Percentiles rank a stretch among this genome's conserved stretches.
These are phyloP conservation scores for Cystobasidium pallidum DNA, from an alignment of 1,284 basidiomycete species.

Conservation along the genomic window DNA sequence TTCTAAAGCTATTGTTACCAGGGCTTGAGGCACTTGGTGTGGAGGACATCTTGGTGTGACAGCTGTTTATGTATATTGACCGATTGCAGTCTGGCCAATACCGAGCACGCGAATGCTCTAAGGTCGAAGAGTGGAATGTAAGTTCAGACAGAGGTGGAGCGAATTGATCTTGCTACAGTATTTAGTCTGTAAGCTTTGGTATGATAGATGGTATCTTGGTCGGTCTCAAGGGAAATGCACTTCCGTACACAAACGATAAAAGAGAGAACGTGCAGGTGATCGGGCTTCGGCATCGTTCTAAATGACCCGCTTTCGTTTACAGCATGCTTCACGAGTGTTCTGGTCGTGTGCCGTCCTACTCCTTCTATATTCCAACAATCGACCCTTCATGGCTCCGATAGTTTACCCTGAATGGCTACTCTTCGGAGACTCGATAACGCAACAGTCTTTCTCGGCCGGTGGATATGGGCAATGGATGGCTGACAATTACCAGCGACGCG, in stretches of 20 bases:
- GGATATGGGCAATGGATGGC: slow-evolving; percentile 40
- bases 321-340: not conserved
- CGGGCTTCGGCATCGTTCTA: not conserved
- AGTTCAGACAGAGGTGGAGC: not conserved
- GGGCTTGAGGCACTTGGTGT: not conserved
- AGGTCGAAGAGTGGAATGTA: not conserved
- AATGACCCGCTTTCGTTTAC: not conserved
- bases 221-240: not conserved
- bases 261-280: not conserved
- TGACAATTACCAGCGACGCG: slow-evolving; percentile 32
- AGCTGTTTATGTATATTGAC: not conserved
- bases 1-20: not conserved
- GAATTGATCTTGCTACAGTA: not conserved
- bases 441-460: slow-evolving; percentile 41
- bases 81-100: not conserved
- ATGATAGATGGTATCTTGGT: too few relatives aligned
- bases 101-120: not conserved
- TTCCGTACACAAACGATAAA: not conserved
- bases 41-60: not conserved
- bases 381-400: slow-evolving; percentile 1
- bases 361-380: not conserved
- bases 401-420: slow-evolving; percentile 41
- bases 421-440: slow-evolving; percentile 43
- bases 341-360: not conserved
- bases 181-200: not conserved